Percentiles rank a stretch among this genome's conserved stretches.
These are phyloP conservation scores for Sclerotiophoma versabilis DNA, from an alignment of 2,329 filamentous ascomycete genomes.

Conservation along the genomic window DNA sequence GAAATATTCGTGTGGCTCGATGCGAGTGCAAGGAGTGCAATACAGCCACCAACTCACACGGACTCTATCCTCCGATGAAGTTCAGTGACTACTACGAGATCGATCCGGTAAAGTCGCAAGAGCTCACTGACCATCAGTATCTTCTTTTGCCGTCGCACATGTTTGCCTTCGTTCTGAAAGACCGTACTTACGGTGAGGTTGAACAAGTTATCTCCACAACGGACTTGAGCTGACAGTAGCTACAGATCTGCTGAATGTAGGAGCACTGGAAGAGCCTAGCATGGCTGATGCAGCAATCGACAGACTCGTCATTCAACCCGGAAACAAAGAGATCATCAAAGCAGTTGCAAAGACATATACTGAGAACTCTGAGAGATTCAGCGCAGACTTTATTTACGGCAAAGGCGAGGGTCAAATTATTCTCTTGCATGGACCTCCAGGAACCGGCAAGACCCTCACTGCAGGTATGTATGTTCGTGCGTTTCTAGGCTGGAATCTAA, in stretches of 20 bases:
- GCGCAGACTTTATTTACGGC: slow-evolving; percentile 54
- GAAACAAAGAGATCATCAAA: neutral
- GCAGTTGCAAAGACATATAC: neutral
- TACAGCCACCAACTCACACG: neutral
- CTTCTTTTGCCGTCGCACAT: slow-evolving; percentile 11
- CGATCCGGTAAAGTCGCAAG: neutral
- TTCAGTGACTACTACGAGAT: neutral
- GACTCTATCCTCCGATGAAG: neutral
- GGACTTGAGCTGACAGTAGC: too few species aligned
- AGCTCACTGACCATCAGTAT: slow-evolving; percentile 5
- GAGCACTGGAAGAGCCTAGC: neutral
- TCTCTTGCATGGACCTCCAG: slow-evolving; percentile 72
- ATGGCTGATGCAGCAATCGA: neutral
- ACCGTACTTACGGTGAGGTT: slow-evolving; percentile 16
- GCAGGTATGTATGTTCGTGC: slow-evolving; percentile 29
- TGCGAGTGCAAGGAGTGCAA: slow-evolving; percentile 2
- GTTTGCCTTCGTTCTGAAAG: slow-evolving; percentile 14
- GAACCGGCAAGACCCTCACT: slow-evolving; percentile 90
- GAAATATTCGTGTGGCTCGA: neutral
- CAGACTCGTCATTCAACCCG: neutral
- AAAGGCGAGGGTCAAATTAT: slow-evolving; percentile 30
- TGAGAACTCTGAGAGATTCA: neutral
- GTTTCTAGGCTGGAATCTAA: neutral
- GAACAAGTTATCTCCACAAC: too few species aligned
- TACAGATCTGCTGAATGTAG: neutral